These are phyloP conservation scores for Sicyos baderoa DNA, from an alignment of 306 rosid genomes.

Conservation along the genomic window DNA sequence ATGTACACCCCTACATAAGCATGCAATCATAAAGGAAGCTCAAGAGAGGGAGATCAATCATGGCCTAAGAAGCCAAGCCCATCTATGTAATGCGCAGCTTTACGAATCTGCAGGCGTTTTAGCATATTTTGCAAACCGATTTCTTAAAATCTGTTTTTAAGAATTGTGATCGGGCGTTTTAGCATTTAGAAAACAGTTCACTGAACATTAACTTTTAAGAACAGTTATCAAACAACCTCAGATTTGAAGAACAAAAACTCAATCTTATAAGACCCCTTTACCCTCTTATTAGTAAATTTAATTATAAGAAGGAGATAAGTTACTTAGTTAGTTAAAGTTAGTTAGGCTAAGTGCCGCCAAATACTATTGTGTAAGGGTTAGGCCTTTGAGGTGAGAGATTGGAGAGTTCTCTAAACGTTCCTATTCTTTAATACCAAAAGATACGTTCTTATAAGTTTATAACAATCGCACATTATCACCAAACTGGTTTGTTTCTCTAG, in stretches of 20 bases:
- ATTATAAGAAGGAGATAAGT: too few species aligned
- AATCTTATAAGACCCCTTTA: too few species aligned
- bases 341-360: too few species aligned
- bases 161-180: background rate
- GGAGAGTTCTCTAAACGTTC: too few species aligned
- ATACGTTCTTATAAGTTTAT: too few species aligned
- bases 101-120: background rate
- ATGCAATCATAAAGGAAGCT: background rate
- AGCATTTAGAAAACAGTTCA: background rate
- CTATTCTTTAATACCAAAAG: too few species aligned
- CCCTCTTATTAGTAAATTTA: too few species aligned
- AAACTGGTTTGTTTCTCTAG: background rate
- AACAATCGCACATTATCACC: background rate
- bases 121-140: background rate
- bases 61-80: constrained; percentile 2
- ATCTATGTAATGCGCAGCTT: background rate
- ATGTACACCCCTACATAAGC: too few species aligned
- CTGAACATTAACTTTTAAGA: background rate
- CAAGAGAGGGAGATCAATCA: background rate
- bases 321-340: too few species aligned
- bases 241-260: background rate
- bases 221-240: background rate
- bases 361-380: too few species aligned
- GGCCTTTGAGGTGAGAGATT: too few species aligned
- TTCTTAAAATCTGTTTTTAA: background rate